Evolutionary conservation across 257 asterid genomes (phyloP).

Genomic region (Ophiorrhiza pumila): DNA sequence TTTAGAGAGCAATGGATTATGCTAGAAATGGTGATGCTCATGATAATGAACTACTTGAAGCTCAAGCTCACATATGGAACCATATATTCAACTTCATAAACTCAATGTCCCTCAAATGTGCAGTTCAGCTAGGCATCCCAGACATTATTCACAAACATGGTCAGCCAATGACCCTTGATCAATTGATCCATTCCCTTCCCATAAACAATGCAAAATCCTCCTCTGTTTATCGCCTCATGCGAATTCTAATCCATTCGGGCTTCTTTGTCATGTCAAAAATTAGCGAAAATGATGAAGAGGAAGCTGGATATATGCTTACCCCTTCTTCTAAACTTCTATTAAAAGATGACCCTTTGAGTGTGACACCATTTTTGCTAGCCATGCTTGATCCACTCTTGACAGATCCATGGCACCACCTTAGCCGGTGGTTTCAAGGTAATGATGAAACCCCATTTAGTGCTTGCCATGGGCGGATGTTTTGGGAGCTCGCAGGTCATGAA

Average conservation of each 20-base stretch:
- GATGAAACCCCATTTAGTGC: slow-evolving; percentile 13
- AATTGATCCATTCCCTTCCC: slow-evolving; percentile 17
- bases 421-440: slow-evolving; percentile 18
- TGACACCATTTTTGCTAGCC: slow-evolving; percentile 14
- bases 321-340: slow-evolving; percentile 24
- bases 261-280: slow-evolving; percentile 14
- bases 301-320: slow-evolving; percentile 11
- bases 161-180: slow-evolving; percentile 22
- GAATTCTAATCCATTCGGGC: slow-evolving; percentile 26
- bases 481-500: slow-evolving; percentile 21
- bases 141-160: slow-evolving; percentile 28
- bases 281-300: background rate
- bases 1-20: background rate
- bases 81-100: slow-evolving; percentile 29
- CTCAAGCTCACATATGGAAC: slow-evolving; percentile 38
- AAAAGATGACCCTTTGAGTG: slow-evolving; percentile 17
- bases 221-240: slow-evolving; percentile 27
- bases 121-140: slow-evolving; percentile 32
- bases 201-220: slow-evolving; percentile 16
- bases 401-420: slow-evolving; percentile 16
- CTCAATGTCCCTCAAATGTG: slow-evolving; percentile 33
- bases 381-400: slow-evolving; percentile 22
- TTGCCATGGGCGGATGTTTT: slow-evolving; percentile 18
- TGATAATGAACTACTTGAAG: slow-evolving; percentile 23
- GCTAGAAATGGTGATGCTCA: background rate